Conservation (phyloP, 768 basidiomycete genomes). For the Boletales sp. region DNA sequence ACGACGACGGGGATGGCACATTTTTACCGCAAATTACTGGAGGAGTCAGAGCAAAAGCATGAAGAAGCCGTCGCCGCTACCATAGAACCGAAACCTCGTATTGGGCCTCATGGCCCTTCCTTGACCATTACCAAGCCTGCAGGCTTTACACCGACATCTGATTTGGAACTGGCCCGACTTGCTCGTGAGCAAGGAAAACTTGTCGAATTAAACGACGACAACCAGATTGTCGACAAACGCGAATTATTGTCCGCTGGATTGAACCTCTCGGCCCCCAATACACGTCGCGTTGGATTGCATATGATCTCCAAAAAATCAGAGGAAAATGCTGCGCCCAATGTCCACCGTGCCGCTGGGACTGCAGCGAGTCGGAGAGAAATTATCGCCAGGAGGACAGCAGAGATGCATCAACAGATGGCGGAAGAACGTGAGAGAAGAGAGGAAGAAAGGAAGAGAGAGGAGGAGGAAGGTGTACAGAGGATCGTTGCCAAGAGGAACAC, state of each 20-base stretch:
- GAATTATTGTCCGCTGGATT: conserved; percentile 88
- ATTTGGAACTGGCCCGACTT: conserved; percentile 66
- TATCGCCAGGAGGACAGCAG: conserved; percentile 73
- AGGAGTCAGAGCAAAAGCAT: conserved; percentile 78
- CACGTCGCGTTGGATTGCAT: conserved; percentile 59
- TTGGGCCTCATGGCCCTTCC: conserved; percentile 59
- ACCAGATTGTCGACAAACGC: conserved; percentile 94
- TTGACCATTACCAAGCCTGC: conserved; percentile 76
- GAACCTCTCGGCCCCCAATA: conserved; percentile 83
- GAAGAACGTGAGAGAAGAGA: conserved; percentile 63
- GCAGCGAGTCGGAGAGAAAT: conserved; percentile 81
- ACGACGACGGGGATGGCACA: conserved; percentile 76
- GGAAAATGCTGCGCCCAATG: conserved; percentile 34
- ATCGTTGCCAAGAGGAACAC: conserved; percentile 73
- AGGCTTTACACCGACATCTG: conserved; percentile 59
- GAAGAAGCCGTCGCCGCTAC: conserved; percentile 84
- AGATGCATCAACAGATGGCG: conserved; percentile 76
- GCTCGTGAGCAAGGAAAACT: conserved; percentile 75
- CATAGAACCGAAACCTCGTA: conserved; percentile 43
- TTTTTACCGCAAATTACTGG: conserved; percentile 75
- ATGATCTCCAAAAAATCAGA: conserved; percentile 22
- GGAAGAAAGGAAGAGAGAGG: conserved; percentile 53
- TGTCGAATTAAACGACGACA: conserved; percentile 95
- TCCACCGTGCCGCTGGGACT: conserved; percentile 77
- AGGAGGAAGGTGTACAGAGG: conserved; percentile 62